phyloP scores from a whole-genome alignment of 345 rosid genomes.

The Citrus hindsii region DNA sequence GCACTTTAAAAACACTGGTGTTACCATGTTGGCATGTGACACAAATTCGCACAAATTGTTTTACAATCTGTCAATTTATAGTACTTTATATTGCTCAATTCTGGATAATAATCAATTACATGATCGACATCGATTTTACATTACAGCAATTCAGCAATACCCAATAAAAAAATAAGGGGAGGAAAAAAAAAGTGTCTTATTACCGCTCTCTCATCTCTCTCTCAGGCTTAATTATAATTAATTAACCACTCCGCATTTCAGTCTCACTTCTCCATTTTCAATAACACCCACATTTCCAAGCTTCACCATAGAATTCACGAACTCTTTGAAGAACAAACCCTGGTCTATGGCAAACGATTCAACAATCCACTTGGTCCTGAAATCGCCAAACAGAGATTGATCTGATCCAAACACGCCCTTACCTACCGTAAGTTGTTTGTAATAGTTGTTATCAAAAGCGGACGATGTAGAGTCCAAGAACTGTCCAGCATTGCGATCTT shows the following conservation, averaged over 20 bases:
- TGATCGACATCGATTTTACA: neutral
- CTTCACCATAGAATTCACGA: slow-evolving; percentile 64
- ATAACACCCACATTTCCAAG: slow-evolving; percentile 65
- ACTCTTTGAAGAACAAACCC: slow-evolving; percentile 60
- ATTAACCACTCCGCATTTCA: slow-evolving; percentile 33
- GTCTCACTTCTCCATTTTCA: slow-evolving; percentile 67
- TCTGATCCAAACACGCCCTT: slow-evolving; percentile 70
- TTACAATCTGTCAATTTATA: neutral
- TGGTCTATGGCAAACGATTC: slow-evolving; percentile 56
- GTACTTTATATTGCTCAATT: neutral
- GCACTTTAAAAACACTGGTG: neutral
- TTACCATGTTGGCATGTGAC: neutral
- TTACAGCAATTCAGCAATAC: neutral
- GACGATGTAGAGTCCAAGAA: slow-evolving; percentile 61
- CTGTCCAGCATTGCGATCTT: slow-evolving; percentile 54
- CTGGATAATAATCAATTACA: neutral
- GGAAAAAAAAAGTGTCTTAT: neutral
- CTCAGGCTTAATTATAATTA: neutral
- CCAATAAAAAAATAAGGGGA: neutral
- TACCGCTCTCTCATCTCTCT: neutral
- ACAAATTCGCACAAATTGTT: neutral
- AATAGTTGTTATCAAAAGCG: slow-evolving; percentile 62
- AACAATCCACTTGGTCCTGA: slow-evolving; percentile 59
- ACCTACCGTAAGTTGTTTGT: slow-evolving; percentile 49
- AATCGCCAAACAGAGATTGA: slow-evolving; percentile 47